A percentile compares a stretch with the other conserved stretches of the same genome.
These are phyloP conservation scores for Daldinia grandis DNA, from an alignment of 495 filamentous ascomycete genomes.

Conservation along the genomic window DNA sequence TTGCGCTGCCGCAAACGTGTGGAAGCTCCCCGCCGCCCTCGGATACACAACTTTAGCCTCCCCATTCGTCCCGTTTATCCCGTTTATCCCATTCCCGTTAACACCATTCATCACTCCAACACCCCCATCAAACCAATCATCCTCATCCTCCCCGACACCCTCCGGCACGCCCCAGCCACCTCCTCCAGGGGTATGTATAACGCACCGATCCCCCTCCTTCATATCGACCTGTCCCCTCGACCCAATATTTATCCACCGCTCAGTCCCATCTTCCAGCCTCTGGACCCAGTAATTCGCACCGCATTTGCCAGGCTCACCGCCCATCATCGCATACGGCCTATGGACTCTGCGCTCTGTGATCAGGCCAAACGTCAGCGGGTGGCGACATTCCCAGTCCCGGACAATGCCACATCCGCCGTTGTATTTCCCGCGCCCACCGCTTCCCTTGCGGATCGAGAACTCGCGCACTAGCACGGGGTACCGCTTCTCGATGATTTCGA, in stretches of 20 bases:
- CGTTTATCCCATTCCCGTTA: conserved; percentile 12
- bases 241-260: conserved; percentile 81
- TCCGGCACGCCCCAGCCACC: conserved; percentile 70
- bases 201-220: conserved; percentile 84
- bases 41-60: conserved; percentile 22
- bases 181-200: conserved; percentile 74
- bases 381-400: conserved; percentile 91
- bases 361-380: conserved; percentile 75
- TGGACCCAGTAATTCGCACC: conserved; percentile 86
- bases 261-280: conserved; percentile 47
- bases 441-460: conserved; percentile 75
- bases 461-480: conserved; percentile 89
- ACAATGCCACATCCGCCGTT: conserved; percentile 88
- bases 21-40: conserved; percentile 30
- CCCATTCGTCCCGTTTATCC: conserved; percentile 15
- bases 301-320: conserved; percentile 80
- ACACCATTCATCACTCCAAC: conserved; percentile 5
- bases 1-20: conserved; percentile 24
- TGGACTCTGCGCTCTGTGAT: conserved; percentile 87
- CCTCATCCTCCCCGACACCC: conserved; percentile 4
- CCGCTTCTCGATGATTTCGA: conserved; percentile 90
- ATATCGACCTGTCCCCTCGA: conserved; percentile 93
- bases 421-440: conserved; percentile 76
- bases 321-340: conserved; percentile 85
- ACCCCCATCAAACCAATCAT: neutral